Evolutionary conservation across 768 basidiomycete genomes (phyloP).

Genomic region (Paxillus rubicundulus): DNA sequence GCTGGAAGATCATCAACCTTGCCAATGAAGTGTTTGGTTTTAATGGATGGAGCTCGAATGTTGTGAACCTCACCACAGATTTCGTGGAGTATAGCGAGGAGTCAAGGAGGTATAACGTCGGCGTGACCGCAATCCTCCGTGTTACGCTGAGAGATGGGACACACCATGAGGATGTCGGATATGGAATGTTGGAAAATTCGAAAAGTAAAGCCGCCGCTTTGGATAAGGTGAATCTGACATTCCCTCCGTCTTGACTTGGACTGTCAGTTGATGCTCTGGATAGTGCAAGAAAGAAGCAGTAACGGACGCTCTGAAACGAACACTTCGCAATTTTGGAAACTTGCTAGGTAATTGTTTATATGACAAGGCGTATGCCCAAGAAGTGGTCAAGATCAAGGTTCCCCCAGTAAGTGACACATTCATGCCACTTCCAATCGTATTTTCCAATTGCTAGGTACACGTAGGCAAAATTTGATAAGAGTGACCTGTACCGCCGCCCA

Average conservation of each 20-base stretch:
- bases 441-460: not conserved
- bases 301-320: slow-evolving; percentile 90
- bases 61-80: slow-evolving; percentile 73
- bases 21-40: slow-evolving; percentile 99
- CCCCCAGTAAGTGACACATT: slow-evolving; percentile 56
- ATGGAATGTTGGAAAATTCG: slow-evolving; percentile 81
- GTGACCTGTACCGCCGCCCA: slow-evolving; percentile 65
- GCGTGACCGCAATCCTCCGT: slow-evolving; percentile 81
- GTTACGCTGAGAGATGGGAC: slow-evolving; percentile 87
- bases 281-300: slow-evolving; percentile 99
- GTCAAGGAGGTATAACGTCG: slow-evolving; percentile 61
- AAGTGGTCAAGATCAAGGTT: slow-evolving; percentile 85
- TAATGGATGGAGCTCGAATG: slow-evolving; percentile 89
- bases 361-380: slow-evolving; percentile 84
- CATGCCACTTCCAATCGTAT: not conserved
- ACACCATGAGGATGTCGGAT: slow-evolving; percentile 93
- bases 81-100: slow-evolving; percentile 77
- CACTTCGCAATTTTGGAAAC: slow-evolving; percentile 90
- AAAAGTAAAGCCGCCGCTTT: slow-evolving; percentile 83
- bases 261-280: slow-evolving; percentile 3
- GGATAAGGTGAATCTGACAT: slow-evolving; percentile 72
- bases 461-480: slow-evolving; percentile 67
- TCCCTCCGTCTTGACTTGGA: not conserved
- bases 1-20: slow-evolving; percentile 97
- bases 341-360: slow-evolving; percentile 96